Conservation (phyloP, 495 filamentous ascomycete genomes). For the Annulohypoxylon bovei region DNA sequence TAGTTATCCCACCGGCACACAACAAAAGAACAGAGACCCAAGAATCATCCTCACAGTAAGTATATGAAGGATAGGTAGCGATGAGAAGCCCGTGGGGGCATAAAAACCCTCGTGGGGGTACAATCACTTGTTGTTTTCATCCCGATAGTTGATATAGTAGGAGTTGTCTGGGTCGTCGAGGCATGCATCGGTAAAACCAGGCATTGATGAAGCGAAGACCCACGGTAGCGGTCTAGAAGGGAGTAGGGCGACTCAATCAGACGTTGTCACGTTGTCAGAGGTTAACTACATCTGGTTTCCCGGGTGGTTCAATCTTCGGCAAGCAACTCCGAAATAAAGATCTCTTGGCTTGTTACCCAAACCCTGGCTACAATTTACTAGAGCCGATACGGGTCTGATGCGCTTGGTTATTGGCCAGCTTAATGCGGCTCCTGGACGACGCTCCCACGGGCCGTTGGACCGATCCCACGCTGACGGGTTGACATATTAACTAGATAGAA, state of each 20-base stretch:
- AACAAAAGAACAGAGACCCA: conserved; percentile 6
- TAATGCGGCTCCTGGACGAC: conserved; percentile 38
- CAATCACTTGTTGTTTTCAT: conserved; percentile 21
- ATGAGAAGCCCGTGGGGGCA: conserved; percentile 19
- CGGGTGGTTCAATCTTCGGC: conserved; percentile 37
- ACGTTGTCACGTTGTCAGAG: conserved; percentile 38
- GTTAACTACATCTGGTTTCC: conserved; percentile 25
- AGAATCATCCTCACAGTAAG: conserved; percentile 11
- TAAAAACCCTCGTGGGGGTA: conserved; percentile 22
- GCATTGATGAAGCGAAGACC: conserved; percentile 27
- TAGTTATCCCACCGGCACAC: background rate
- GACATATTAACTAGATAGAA: conserved; percentile 20
- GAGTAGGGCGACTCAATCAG: conserved; percentile 28
- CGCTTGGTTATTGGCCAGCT: conserved; percentile 22
- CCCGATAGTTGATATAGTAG: conserved; percentile 3
- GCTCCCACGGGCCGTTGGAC: conserved; percentile 47
- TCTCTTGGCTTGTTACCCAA: conserved; percentile 40
- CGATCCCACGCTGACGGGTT: conserved; percentile 35
- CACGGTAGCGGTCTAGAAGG: conserved; percentile 31
- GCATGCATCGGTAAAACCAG: conserved; percentile 14
- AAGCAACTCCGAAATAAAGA: conserved; percentile 40
- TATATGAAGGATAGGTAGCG: conserved; percentile 20
- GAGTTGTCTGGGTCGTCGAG: conserved; percentile 9
- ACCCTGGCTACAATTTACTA: conserved; percentile 34
- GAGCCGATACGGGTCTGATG: conserved; percentile 24